Base-by-base conservation (phyloP, 306 rosid genomes). In the Sophora flavescens region DNA sequence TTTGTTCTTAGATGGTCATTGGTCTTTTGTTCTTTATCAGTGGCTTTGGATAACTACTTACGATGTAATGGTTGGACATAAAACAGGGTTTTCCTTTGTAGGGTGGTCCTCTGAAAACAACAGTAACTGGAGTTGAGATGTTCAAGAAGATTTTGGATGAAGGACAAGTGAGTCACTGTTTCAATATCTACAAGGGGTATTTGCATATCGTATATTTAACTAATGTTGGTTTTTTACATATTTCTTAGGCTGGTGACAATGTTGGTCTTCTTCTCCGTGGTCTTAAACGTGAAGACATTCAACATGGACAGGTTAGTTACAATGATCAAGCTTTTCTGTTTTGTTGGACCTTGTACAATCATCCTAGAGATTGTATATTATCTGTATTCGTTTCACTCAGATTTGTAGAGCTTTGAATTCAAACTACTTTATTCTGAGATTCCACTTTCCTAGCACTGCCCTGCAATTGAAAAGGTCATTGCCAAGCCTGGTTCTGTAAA, bases 211-310 rank as follows among this genome's bases (percentile, higher is more conserved):
- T 52, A 42, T 58, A 12, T 63, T 48, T 52, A 57, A 61, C 59
- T 81, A 64, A 82, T 63, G 30, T 65, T 65, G 77, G 67, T 59
- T 68, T 78, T 83, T 50, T 50, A 68, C 64, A 47, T 85, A 73
- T 75, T 62, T 51, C 28, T 30, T 64, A 96, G 99, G 98, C 99
- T 2, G 98, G 98, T 86, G 98, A 96, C 79, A 96, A 96, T 28
- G 99, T 96, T 73, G 98, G 99, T 84, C 99, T 96, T 87, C 99
- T 96, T 88, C 97, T 92, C 48, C 93, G 97, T 84, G 99, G 99
- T 74, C 85, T 92, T 68, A 96, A 96, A 69, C 89, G 99, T 17
- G 99, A 96, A 80, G 99, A 96, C 59, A 85, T 96, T 59, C 93
- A 92, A 75, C 97, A 98, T 66, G 99, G 99, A 80, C 98, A 92